A percentile compares a stretch with the other conserved stretches of the same genome.
Conservation (phyloP, 768 basidiomycete species). For the Exidia glandulosa region DNA sequence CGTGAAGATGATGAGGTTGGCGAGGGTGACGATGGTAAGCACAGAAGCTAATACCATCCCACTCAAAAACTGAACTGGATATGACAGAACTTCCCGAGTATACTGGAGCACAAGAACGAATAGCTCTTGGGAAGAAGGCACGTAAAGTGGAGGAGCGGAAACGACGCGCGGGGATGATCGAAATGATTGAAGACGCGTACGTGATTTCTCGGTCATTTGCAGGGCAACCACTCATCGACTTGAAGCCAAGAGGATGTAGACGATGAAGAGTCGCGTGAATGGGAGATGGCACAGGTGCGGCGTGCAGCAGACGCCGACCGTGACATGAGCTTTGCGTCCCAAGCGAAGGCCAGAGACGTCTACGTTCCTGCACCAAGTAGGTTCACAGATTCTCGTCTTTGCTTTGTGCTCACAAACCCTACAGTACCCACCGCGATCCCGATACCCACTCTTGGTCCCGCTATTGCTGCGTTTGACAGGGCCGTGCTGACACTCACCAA, state of each 20-base stretch:
- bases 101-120: conserved; percentile 77
- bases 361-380: conserved; percentile 69
- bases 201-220: conserved; percentile 16
- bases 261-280: conserved; percentile 76
- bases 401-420: conserved; percentile 8
- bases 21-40: conserved; percentile 76
- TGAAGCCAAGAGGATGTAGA: conserved; percentile 47
- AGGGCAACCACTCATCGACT: conserved; percentile 3
- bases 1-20: conserved; percentile 84
- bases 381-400: conserved; percentile 10
- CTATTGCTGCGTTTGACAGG: conserved; percentile 49
- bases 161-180: conserved; percentile 58
- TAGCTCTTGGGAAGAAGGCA: conserved; percentile 76
- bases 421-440: conserved; percentile 56
- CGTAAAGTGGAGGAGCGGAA: conserved; percentile 59
- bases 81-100: conserved; percentile 45
- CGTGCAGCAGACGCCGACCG: conserved; percentile 35
- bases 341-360: conserved; percentile 29
- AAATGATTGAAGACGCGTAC: conserved; percentile 74
- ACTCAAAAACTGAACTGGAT: background rate
- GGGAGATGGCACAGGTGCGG: conserved; percentile 76
- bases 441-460: conserved; percentile 52
- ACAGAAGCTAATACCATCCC: background rate
- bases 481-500: conserved; percentile 48
- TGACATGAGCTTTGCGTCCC: background rate